Conservation (phyloP, 2,329 filamentous ascomycete species). For the Beauveria scarabaeidicola region DNA sequence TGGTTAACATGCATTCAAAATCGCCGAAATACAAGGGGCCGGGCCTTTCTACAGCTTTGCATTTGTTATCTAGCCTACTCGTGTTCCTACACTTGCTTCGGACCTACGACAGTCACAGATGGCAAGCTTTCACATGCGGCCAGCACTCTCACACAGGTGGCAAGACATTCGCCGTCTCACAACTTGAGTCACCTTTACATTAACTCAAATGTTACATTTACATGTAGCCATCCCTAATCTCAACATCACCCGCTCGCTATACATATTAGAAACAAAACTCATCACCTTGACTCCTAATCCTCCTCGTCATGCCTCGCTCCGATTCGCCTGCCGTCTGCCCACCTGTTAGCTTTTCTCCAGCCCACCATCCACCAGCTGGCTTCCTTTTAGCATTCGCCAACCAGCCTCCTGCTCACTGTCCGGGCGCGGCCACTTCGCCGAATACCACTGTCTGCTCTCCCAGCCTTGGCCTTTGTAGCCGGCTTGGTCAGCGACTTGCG, state of each 20-base stretch:
- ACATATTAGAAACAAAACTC: background rate
- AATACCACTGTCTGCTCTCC: background rate
- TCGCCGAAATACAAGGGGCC: background rate
- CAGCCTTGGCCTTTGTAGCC: background rate
- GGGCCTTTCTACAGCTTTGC: background rate
- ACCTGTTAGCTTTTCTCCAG: background rate
- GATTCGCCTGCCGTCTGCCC: too few species aligned
- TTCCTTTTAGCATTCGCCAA: background rate
- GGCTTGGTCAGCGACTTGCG: slow-evolving; percentile 16
- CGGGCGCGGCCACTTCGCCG: slow-evolving; percentile 9
- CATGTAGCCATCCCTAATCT: background rate
- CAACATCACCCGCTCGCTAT: background rate
- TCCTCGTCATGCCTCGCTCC: background rate
- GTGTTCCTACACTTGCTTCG: background rate
- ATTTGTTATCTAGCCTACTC: background rate
- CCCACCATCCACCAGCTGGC: background rate
- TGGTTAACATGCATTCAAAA: background rate
- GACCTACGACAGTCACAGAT: too few species aligned
- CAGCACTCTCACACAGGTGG: too few species aligned
- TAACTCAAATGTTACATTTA: background rate
- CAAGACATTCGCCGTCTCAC: too few species aligned
- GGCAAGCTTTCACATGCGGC: too few species aligned
- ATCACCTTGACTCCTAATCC: too few species aligned
- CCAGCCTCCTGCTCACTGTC: slow-evolving; percentile 4
- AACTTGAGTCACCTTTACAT: background rate